A percentile compares a stretch with the other conserved stretches of the same genome.
These are phyloP conservation scores for Candida smagusa DNA, from an alignment of 1,139 yeast species.

Conservation along the genomic window DNA sequence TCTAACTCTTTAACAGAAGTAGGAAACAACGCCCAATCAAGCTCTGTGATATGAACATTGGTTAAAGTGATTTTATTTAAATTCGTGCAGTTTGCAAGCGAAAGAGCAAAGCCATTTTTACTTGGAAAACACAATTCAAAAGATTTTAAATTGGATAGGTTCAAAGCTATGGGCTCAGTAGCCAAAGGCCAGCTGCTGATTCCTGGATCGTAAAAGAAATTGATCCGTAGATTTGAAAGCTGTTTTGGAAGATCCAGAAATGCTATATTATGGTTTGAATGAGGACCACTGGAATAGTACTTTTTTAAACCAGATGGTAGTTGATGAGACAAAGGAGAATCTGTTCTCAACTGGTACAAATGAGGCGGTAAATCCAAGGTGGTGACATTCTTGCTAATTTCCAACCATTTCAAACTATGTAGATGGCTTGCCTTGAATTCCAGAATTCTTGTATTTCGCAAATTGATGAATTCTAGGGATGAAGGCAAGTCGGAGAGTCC, in stretches of 20 bases:
- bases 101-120: not conserved
- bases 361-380: not conserved
- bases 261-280: not conserved
- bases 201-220: not conserved
- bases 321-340: not conserved
- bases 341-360: not conserved
- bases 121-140: not conserved
- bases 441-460: not conserved
- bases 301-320: not conserved
- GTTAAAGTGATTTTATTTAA: not conserved
- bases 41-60: not conserved
- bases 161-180: not conserved
- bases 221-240: not conserved
- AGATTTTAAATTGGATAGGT: not conserved
- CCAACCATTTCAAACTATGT: not conserved
- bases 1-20: not conserved
- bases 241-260: not conserved
- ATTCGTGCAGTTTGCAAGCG: not conserved
- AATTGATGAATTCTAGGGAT: not conserved
- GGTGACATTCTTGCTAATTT: not conserved
- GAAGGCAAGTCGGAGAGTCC: not conserved
- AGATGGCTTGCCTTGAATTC: not conserved
- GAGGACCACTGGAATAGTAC: not conserved
- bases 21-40: not conserved
- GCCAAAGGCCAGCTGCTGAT: no score